Conservation (phyloP, 2,329 filamentous ascomycete species). For the Trichoderma sp. region DNA sequence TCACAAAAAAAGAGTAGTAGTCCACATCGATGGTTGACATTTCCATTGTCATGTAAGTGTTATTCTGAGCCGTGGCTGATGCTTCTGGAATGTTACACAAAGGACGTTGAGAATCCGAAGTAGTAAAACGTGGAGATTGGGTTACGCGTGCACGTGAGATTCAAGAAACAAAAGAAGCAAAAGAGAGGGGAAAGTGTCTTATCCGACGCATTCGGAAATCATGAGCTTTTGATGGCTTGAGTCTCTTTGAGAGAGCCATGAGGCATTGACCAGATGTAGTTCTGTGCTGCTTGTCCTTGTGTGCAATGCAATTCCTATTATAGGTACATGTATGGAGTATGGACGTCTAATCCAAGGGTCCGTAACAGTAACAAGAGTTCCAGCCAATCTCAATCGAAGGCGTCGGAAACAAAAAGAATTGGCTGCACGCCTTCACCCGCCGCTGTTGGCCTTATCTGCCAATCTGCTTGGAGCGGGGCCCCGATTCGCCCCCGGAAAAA, state of each 20-base stretch:
- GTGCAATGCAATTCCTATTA: not conserved
- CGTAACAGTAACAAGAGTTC: not conserved
- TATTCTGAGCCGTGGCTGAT: not conserved
- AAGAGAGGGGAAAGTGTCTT: too few species aligned
- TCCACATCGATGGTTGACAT: not conserved
- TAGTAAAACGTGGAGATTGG: not conserved
- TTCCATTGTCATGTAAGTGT: not conserved
- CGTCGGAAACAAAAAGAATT: constrained; percentile 9
- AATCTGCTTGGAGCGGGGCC: constrained; percentile 7
- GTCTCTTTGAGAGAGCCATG: not conserved
- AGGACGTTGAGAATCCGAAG: not conserved
- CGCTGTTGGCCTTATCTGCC: not conserved
- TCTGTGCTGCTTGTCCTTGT: not conserved
- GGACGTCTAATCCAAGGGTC: not conserved
- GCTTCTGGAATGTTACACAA: not conserved
- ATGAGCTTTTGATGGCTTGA: not conserved
- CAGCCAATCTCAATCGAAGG: not conserved
- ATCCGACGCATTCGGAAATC: not conserved
- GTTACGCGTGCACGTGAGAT: not conserved
- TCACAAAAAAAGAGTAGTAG: not conserved
- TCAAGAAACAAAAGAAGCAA: not conserved
- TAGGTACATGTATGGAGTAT: not conserved
- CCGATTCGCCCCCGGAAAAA: constrained; percentile 25
- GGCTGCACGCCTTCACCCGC: not conserved
- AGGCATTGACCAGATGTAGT: not conserved